Percentiles rank a stretch among this genome's conserved stretches.
phyloP scores from a whole-genome alignment of 495 filamentous ascomycete species.

The Hypoxylon perforatum region DNA sequence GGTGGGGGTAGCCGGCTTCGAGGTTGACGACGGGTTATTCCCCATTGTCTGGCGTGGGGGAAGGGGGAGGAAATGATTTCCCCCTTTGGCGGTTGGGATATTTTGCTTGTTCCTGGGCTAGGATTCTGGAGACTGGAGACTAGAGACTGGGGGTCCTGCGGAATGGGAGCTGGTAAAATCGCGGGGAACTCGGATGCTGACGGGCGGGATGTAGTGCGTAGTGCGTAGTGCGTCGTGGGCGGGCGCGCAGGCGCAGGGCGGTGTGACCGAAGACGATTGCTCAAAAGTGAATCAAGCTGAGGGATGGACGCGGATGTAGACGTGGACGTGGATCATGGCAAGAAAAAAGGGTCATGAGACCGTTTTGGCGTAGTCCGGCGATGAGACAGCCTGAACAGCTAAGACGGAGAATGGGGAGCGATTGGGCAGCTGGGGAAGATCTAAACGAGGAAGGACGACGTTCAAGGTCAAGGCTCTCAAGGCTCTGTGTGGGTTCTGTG shows the following conservation, averaged over 20 bases:
- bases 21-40: slow-evolving; percentile 53
- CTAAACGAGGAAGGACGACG: slow-evolving; percentile 42
- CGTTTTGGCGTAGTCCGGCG: slow-evolving; percentile 44
- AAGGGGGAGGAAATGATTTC: slow-evolving; percentile 24
- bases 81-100: slow-evolving; percentile 19
- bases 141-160: too few species aligned
- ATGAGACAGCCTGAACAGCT: slow-evolving; percentile 42
- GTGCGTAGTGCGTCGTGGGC: slow-evolving; percentile 30
- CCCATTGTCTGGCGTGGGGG: slow-evolving; percentile 52
- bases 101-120: slow-evolving; percentile 31
- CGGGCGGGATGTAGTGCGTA: slow-evolving; percentile 41
- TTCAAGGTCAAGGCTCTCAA: slow-evolving; percentile 11
- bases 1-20: slow-evolving; percentile 47
- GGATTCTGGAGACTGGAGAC: background rate
- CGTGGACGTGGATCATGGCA: slow-evolving; percentile 30
- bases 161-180: slow-evolving; percentile 31
- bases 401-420: slow-evolving; percentile 25
- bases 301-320: background rate
- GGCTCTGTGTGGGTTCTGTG: background rate
- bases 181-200: slow-evolving; percentile 44
- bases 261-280: slow-evolving; percentile 31
- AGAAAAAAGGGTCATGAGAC: slow-evolving; percentile 41
- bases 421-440: slow-evolving; percentile 39
- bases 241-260: slow-evolving; percentile 23
- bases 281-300: slow-evolving; percentile 33